phyloP scores from a whole-genome alignment of 441 rosid species.

The Euphorbia schlechtendalii region DNA sequence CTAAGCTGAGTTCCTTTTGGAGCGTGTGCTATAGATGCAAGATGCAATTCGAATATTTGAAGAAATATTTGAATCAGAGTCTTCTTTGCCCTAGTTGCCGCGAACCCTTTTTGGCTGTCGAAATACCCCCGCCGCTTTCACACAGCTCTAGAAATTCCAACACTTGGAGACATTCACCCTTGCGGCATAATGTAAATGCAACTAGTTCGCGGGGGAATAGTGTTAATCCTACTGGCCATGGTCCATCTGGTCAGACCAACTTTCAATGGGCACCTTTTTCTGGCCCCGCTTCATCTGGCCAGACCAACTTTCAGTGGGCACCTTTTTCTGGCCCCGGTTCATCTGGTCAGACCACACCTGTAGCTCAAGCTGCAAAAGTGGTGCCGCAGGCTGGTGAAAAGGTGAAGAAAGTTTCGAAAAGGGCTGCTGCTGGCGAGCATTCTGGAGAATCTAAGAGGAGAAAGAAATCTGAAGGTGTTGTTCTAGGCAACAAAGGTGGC shows the following conservation, averaged over 20 bases:
- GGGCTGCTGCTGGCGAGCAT: conserved; percentile 25
- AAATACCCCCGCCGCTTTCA: conserved; percentile 28
- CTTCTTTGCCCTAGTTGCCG: conserved; percentile 39
- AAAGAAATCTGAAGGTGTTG: conserved; percentile 27
- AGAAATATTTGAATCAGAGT: conserved; percentile 30
- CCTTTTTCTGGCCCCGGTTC: conserved; percentile 31
- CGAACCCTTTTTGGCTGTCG: conserved; percentile 33
- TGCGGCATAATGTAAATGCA: conserved; percentile 19
- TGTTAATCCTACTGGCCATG: conserved; percentile 9
- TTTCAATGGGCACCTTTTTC: conserved; percentile 33
- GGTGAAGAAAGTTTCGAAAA: conserved; percentile 37
- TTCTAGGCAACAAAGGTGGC: conserved; percentile 26
- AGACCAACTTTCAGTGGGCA: conserved; percentile 25
- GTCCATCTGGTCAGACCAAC: conserved; percentile 17
- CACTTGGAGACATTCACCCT: conserved; percentile 21
- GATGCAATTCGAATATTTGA: conserved; percentile 38
- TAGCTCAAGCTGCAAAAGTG: conserved; percentile 35
- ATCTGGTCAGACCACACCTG: conserved; percentile 21
- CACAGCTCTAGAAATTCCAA: conserved; percentile 20
- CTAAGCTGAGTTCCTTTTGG: conserved; percentile 34
- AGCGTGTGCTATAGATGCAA: conserved; percentile 35
- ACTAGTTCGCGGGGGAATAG: conserved; percentile 15
- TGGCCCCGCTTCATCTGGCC: conserved; percentile 25
- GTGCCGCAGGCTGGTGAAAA: conserved; percentile 36
- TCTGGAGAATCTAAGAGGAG: conserved; percentile 36